A percentile compares a stretch with the other conserved stretches of the same genome.
Evolutionary conservation across 2,329 filamentous ascomycete genomes (phyloP).

Genomic region (Arthrobotrys entomopaga): DNA sequence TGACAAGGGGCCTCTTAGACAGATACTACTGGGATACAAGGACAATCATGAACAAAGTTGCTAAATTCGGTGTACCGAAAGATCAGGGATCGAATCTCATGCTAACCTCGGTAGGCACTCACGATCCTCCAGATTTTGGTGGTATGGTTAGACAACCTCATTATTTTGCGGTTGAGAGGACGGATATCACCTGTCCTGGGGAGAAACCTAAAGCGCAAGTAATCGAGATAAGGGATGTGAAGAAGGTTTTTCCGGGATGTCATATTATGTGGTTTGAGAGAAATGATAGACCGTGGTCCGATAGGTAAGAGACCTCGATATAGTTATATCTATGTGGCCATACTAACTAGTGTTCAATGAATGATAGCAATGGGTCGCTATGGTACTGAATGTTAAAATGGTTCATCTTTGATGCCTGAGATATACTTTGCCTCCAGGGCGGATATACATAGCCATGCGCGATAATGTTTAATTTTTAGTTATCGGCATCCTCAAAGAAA

Average conservation of each 20-base stretch:
- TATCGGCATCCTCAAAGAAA: too few relatives aligned
- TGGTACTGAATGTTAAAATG: conserved; percentile 16
- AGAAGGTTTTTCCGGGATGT: neutral
- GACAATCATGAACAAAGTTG: neutral
- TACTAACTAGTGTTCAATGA: neutral
- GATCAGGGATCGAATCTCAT: conserved; percentile 3
- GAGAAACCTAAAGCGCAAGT: neutral
- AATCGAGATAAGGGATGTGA: neutral
- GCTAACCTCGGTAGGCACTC: neutral
- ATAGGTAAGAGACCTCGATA: conserved; percentile 13
- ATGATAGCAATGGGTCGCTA: conserved; percentile 27
- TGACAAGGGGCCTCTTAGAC: neutral
- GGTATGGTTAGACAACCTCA: conserved; percentile 3
- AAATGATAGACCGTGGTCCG: conserved; percentile 31
- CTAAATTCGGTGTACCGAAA: conserved; percentile 1
- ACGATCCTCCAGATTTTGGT: neutral
- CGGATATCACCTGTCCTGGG: neutral
- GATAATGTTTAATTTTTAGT: too few relatives aligned
- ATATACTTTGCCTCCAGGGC: too few relatives aligned
- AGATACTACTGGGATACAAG: neutral
- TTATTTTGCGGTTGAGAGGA: neutral
- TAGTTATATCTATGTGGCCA: neutral
- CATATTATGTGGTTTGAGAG: conserved; percentile 42
- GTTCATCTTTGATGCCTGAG: too few relatives aligned
- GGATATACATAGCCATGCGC: too few relatives aligned